These are phyloP conservation scores for Coccomyxa sp. DNA, from an alignment of 139 green algal genomes.

Conservation along the genomic window DNA sequence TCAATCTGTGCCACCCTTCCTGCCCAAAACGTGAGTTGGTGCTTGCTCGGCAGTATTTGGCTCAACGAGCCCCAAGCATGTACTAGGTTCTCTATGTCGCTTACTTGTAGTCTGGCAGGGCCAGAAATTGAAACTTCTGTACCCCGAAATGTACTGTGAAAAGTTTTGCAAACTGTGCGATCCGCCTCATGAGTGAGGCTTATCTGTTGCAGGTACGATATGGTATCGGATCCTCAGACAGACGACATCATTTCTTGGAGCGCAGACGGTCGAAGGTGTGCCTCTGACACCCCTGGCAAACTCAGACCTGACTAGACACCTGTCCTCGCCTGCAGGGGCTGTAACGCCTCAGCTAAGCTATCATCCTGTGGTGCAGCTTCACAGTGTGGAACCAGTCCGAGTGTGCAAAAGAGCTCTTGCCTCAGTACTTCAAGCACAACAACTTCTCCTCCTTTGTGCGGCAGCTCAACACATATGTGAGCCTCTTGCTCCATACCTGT, in stretches of 20 bases:
- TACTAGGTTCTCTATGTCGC: too few species aligned
- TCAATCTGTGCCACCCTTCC: conserved; percentile 41
- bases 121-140: too few species aligned
- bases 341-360: neutral
- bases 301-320: neutral
- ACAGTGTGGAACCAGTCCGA: conserved; percentile 89
- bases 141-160: neutral
- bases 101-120: too few species aligned
- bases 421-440: conserved; percentile 97
- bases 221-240: conserved; percentile 81
- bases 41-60: neutral
- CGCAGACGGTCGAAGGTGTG: conserved; percentile 73
- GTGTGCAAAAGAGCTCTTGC: conserved; percentile 87
- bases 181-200: too few species aligned
- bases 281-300: neutral
- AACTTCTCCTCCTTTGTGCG: conserved; percentile 95
- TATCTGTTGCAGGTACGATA: conserved; percentile 76
- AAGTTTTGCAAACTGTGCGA: too few species aligned
- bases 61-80: too few species aligned
- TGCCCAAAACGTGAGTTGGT: conserved; percentile 59
- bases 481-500: conserved; percentile 2
- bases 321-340: neutral
- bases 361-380: conserved; percentile 55
- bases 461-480: conserved; percentile 96
- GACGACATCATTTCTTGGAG: conserved; percentile 85